A percentile compares a stretch with the other conserved stretches of the same genome.
phyloP scores from a whole-genome alignment of 75 land plant genomes.

The Picea sitchensis region DNA sequence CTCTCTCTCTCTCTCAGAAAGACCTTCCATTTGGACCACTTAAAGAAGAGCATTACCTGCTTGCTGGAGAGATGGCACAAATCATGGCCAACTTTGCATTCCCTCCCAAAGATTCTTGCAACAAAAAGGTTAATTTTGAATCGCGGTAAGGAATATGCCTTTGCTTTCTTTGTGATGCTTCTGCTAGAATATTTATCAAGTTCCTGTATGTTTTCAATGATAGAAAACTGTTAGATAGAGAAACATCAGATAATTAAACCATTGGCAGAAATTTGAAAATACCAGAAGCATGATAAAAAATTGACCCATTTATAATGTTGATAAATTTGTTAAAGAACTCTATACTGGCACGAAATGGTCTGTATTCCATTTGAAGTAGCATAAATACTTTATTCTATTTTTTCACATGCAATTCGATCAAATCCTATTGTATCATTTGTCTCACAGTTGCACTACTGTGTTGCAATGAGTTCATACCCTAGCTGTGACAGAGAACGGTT shows the following conservation, averaged over 20 bases:
- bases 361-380: background rate
- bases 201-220: constrained; percentile 54
- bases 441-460: background rate
- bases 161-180: constrained; percentile 93
- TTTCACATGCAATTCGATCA: background rate
- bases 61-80: constrained; percentile 90
- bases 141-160: constrained; percentile 97
- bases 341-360: background rate
- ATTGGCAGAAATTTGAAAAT: background rate
- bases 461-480: constrained; percentile 51
- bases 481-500: constrained; percentile 97
- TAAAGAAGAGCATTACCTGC: constrained; percentile 45
- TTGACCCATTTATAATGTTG: background rate
- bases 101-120: constrained; percentile 98
- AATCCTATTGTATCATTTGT: background rate
- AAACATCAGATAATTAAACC: background rate
- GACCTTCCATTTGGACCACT: background rate
- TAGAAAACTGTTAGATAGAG: background rate
- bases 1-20: background rate
- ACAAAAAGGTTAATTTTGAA: constrained; percentile 84
- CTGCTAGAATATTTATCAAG: constrained; percentile 91
- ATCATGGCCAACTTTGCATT: constrained; percentile 98
- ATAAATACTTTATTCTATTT: background rate
- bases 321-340: background rate
- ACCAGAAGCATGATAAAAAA: background rate